Evolutionary conservation across 306 rosid genomes (phyloP), one percentile per base, ranked within the genome.

Genomic region (Lablab purpureus): DNA sequence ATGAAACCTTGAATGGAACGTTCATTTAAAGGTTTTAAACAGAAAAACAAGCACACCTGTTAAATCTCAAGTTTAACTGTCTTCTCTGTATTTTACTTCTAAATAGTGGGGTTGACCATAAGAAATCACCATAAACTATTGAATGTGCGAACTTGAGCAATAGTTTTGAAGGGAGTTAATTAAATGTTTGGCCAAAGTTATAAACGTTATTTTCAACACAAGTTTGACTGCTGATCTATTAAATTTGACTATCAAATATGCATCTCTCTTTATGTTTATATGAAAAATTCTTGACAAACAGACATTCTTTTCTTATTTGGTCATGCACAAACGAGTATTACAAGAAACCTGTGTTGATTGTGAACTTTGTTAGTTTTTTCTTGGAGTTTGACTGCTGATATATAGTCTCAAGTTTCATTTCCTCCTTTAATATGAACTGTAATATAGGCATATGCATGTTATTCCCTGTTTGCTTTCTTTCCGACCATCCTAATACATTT

Each of bases 91-190:
- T 55, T 40, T 73, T 36, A 18, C 36, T 8, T 47, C 4, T n/a
- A 15, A 73, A 21, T 52, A 36, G 15, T 12, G 25, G 37, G 19
- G 67, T 22, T 70, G 62, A 4, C n/a, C 40, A 4, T 17, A 56
- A 43, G 11, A 58, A 41, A 13, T 23, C 37, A 5, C 6, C 4
- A 27, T 41, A 73, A 58, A 5, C 27, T 25, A 17, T 59, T 23
- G 45, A 67, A 3, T 36, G 56, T 49, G n/a, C 50, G 6, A 50
- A 40, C 63, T 50, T 71, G 36, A 71, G 46, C 32, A 14, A 51
- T 28, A 62, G 18, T 71, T 60, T 36, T 70, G 46, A 73, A 49
- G 32, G 18, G 14, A 51, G 69, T 62, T 7, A 30, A 13, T 73
- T 65, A 28, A 40, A 23, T 73, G 67, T 72, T 51, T 36, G 70